Evolutionary conservation across 169 alveolate species (phyloP).

Genomic region (Plasmodium adleri): DNA sequence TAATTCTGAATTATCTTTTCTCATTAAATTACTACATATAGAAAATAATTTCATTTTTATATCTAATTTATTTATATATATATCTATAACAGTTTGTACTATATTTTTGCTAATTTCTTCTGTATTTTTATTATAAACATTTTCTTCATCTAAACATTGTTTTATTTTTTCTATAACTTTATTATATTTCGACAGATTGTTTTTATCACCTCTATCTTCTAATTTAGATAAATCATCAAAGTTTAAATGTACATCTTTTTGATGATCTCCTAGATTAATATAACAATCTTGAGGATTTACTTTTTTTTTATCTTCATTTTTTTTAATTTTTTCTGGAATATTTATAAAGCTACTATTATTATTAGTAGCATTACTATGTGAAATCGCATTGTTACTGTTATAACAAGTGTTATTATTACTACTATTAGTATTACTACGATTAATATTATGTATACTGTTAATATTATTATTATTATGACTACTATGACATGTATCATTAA

Average conservation of each 20-base stretch:
- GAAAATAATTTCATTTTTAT: constrained; percentile 66
- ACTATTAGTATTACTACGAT: neutral
- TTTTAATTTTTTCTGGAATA: neutral
- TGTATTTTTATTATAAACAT: constrained; percentile 10
- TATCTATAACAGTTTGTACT: constrained; percentile 48
- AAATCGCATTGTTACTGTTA: neutral
- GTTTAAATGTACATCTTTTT: neutral
- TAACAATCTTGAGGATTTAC: constrained; percentile 1
- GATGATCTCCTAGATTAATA: neutral
- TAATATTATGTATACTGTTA: too few relatives aligned
- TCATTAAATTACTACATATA: constrained; percentile 34
- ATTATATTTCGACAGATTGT: constrained; percentile 19
- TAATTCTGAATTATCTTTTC: constrained; percentile 63
- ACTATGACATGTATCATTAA: neutral
- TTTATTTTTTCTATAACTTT: constrained; percentile 60
- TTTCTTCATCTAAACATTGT: constrained; percentile 51
- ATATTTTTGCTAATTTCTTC: constrained; percentile 28
- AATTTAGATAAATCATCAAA: too few relatives aligned
- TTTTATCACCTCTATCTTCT: constrained; percentile 6
- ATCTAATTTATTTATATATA: constrained; percentile 41
- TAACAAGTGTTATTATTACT: neutral
- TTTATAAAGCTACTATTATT: neutral
- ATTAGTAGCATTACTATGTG: neutral
- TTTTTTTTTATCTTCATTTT: constrained; percentile 8
- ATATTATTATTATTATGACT: neutral